Evolutionary conservation across 2,329 filamentous ascomycete genomes (phyloP).

Genomic region (Pseudogymnoascus sp.): DNA sequence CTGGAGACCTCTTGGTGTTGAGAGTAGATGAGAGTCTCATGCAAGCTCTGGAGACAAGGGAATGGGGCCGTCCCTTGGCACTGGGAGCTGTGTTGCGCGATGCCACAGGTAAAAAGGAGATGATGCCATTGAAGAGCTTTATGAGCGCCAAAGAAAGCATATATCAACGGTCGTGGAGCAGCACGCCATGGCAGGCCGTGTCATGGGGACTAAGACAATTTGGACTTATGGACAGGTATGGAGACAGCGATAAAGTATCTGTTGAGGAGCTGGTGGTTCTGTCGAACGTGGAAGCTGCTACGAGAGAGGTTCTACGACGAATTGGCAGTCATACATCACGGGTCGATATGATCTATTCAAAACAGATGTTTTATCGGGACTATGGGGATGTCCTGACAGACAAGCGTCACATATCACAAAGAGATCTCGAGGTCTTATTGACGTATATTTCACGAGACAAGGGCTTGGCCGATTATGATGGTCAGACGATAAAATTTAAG

Average conservation of each 20-base stretch:
- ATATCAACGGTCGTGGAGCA: slow-evolving; percentile 58
- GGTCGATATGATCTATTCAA: slow-evolving; percentile 62
- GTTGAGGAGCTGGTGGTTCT: slow-evolving; percentile 59
- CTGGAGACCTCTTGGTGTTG: slow-evolving; percentile 44
- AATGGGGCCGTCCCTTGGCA: slow-evolving; percentile 74
- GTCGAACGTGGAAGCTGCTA: slow-evolving; percentile 51
- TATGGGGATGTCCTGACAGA: slow-evolving; percentile 47
- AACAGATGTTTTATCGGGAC: slow-evolving; percentile 51
- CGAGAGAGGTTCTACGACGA: slow-evolving; percentile 44
- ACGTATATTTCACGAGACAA: slow-evolving; percentile 63
- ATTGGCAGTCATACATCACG: slow-evolving; percentile 38
- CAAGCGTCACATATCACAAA: slow-evolving; percentile 45
- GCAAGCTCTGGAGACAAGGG: slow-evolving; percentile 62
- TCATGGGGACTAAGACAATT: slow-evolving; percentile 68
- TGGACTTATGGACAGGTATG: slow-evolving; percentile 47
- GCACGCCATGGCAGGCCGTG: slow-evolving; percentile 59
- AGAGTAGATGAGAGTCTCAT: slow-evolving; percentile 56
- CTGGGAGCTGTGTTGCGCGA: slow-evolving; percentile 72
- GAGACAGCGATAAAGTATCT: slow-evolving; percentile 47
- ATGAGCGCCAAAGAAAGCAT: slow-evolving; percentile 58
- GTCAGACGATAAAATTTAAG: slow-evolving; percentile 67
- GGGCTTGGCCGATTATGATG: slow-evolving; percentile 49
- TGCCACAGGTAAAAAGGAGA: slow-evolving; percentile 57
- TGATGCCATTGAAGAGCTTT: slow-evolving; percentile 67
- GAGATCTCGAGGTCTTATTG: slow-evolving; percentile 63